Base-by-base conservation (phyloP, 306 rosid species). In the Notholithocarpus densiflorus region DNA sequence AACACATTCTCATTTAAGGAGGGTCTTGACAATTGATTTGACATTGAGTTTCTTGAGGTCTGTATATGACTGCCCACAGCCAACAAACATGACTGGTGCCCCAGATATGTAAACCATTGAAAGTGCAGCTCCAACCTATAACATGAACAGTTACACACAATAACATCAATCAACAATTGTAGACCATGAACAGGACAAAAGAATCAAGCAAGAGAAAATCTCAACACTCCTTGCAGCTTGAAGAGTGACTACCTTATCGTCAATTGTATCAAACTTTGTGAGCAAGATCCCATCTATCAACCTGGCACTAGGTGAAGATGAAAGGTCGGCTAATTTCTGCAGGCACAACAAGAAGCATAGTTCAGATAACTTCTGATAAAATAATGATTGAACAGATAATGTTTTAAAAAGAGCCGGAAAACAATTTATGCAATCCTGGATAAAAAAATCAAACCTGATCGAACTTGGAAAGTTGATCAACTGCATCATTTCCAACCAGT, bases 71-170 rank as follows among this genome's bases (percentile, higher is more conserved):
- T 96, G 99, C 71, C 99, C 99, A 29, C 99, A 96, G 8, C 99
- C 99, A 31, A 96, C 99, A 43, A 96, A 96, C 99, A 96, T 96
- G 54, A 96, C 97, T 0, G 99, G 99, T 55, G 99, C 92, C 78
- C 99, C 99, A 5, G 99, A 93, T 75, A 96, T 85, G 86, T 96
- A 96, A 61, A 96, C 99, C 99, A 96, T 96, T 17, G 99, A 96
- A 29, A 96, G 90, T 74, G 99, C 98, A 74, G 99, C 99, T 82
- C 99, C 99, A 75, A 96, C 99, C 99, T 96, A 71, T 29, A 75
- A 40, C 76, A 78, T 55, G 6, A 11, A 29, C 76, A 59, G 51
- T 79, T 24, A 52, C 55, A 60, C 4, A 71, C 40, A 71, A 65
- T 4, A 60, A 40, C 12, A 40, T 34, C 45, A 40, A 40, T 40